Conservation (phyloP, 2,329 filamentous ascomycete species). For the Penicillium vulpinum region DNA sequence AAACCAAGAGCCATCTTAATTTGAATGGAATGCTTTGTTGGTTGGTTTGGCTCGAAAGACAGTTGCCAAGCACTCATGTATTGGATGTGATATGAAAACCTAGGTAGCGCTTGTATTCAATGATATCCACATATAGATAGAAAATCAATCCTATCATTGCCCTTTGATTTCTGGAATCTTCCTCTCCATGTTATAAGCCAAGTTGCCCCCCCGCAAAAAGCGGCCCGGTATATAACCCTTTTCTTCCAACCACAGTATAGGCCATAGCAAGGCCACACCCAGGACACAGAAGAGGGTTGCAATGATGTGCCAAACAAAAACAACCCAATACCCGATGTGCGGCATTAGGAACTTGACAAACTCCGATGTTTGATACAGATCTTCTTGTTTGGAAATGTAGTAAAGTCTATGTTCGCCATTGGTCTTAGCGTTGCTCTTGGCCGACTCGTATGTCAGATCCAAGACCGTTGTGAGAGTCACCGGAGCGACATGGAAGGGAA, state of each 20-base stretch:
- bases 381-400: slow-evolving; percentile 74
- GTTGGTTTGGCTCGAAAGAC: not conserved
- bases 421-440: slow-evolving; percentile 12
- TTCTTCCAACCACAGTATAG: slow-evolving; percentile 54
- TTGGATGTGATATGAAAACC: not conserved
- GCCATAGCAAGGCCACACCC: slow-evolving; percentile 54
- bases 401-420: slow-evolving; percentile 52
- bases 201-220: slow-evolving; percentile 27
- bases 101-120: not conserved
- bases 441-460: slow-evolving; percentile 54
- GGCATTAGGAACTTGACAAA: slow-evolving; percentile 71
- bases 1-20: not conserved
- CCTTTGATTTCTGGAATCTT: slow-evolving; percentile 28
- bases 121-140: not conserved
- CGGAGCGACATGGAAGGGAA: slow-evolving; percentile 71
- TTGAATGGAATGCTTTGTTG: not conserved
- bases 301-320: slow-evolving; percentile 65
- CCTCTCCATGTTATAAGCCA: slow-evolving; percentile 25
- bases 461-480: slow-evolving; percentile 70
- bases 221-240: slow-evolving; percentile 28
- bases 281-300: slow-evolving; percentile 66
- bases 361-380: slow-evolving; percentile 77
- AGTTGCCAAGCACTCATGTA: not conserved
- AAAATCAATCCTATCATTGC: slow-evolving; percentile 2
- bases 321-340: slow-evolving; percentile 56